Percentiles rank a stretch among this genome's conserved stretches.
These are phyloP conservation scores for Fusarium mexicanum DNA, from an alignment of 2,329 filamentous ascomycete genomes.

Conservation along the genomic window DNA sequence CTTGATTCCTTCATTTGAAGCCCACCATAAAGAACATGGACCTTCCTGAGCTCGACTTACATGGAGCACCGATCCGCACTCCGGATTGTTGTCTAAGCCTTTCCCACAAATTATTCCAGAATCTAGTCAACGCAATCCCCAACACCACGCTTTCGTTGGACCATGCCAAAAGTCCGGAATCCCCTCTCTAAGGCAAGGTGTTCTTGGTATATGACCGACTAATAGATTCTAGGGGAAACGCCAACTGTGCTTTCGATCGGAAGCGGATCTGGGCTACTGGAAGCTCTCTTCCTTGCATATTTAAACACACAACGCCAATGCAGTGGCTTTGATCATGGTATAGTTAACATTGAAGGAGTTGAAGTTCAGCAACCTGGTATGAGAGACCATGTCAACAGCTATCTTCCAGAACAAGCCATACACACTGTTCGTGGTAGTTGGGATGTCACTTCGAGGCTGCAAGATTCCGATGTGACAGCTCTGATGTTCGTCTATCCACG, in stretches of 20 bases:
- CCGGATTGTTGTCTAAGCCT: slow-evolving; percentile 45
- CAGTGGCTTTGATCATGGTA: neutral
- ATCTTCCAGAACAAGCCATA: slow-evolving; percentile 41
- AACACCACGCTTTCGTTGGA: neutral
- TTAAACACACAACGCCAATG: neutral
- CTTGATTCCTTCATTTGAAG: neutral
- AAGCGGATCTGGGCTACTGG: slow-evolving; percentile 46
- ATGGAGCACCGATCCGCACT: slow-evolving; percentile 33
- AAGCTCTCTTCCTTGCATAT: slow-evolving; percentile 37
- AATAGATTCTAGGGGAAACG: neutral
- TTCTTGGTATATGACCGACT: neutral
- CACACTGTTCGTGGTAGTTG: slow-evolving; percentile 47
- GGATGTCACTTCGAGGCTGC: slow-evolving; percentile 42
- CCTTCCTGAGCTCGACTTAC: slow-evolving; percentile 20
- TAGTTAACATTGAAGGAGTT: slow-evolving; percentile 40
- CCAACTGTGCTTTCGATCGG: slow-evolving; percentile 44
- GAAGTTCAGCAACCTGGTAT: slow-evolving; percentile 38
- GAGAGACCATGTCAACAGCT: slow-evolving; percentile 34
- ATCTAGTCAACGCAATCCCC: slow-evolving; percentile 19
- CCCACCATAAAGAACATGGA: slow-evolving; percentile 11
- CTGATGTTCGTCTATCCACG: slow-evolving; percentile 50
- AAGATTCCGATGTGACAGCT: slow-evolving; percentile 30
- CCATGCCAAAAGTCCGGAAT: neutral
- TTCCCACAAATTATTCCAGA: slow-evolving; percentile 38
- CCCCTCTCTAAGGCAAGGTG: neutral